These are phyloP conservation scores for Apium graveolens DNA, from an alignment of 129 eudicot species.

Conservation along the genomic window DNA sequence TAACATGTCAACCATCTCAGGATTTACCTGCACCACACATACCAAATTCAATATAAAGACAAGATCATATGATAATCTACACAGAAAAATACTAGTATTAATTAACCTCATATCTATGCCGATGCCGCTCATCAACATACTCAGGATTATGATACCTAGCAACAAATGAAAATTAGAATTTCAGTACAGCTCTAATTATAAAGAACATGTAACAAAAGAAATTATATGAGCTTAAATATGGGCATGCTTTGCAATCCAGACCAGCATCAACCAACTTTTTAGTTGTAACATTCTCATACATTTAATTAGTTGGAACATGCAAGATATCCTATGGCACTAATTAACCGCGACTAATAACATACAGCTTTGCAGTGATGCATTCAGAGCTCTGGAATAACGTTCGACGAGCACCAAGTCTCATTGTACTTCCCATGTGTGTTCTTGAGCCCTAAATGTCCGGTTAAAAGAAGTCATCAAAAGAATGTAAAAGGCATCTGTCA, in stretches of 20 bases:
- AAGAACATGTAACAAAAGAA: not conserved
- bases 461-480: not conserved
- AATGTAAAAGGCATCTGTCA: not conserved
- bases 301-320: not conserved
- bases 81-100: not conserved
- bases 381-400: slow-evolving; percentile 63
- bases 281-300: not conserved
- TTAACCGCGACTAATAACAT: slow-evolving; percentile 21
- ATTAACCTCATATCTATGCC: slow-evolving; percentile 19
- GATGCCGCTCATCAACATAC: slow-evolving; percentile 10
- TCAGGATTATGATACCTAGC: not conserved
- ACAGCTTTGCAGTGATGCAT: slow-evolving; percentile 81
- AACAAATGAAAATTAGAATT: not conserved
- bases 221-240: not conserved
- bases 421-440: slow-evolving; percentile 94
- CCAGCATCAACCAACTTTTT: not conserved
- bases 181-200: not conserved
- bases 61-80: not conserved
- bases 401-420: slow-evolving; percentile 90
- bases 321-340: not conserved
- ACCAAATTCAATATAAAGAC: not conserved
- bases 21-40: slow-evolving; percentile 57
- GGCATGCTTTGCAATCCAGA: not conserved
- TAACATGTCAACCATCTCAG: slow-evolving; percentile 54
- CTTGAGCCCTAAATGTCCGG: slow-evolving; percentile 51